Evolutionary conservation across 2,329 filamentous ascomycete genomes (phyloP).

Genomic region (Colletotrichum musae): DNA sequence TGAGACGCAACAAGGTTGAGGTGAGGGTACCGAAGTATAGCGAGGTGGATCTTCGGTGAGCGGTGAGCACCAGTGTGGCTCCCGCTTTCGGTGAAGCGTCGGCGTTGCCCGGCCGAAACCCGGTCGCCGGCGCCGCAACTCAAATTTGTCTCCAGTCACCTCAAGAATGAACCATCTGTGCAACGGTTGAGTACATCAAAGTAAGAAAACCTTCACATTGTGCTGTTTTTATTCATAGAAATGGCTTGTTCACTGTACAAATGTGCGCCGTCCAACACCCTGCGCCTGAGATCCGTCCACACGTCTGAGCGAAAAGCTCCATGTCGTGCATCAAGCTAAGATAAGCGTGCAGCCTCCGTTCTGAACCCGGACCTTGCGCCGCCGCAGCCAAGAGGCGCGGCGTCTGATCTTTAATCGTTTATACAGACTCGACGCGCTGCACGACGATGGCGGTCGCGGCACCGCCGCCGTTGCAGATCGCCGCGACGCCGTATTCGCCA

Average conservation of each 20-base stretch:
- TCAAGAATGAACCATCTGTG: too few species aligned
- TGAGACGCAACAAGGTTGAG: slow-evolving; percentile 15
- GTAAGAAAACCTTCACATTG: background rate
- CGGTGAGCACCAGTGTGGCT: slow-evolving; percentile 6
- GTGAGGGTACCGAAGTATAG: background rate
- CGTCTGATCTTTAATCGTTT: slow-evolving; percentile 36
- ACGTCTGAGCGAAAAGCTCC: slow-evolving; percentile 20
- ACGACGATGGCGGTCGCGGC: slow-evolving; percentile 93
- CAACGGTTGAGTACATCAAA: too few species aligned
- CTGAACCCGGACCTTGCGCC: background rate
- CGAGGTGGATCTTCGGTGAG: slow-evolving; percentile 34
- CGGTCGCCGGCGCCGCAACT: background rate
- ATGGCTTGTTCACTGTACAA: slow-evolving; percentile 17
- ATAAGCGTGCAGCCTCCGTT: slow-evolving; percentile 23
- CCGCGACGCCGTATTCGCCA: slow-evolving; percentile 94
- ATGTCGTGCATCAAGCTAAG: slow-evolving; percentile 3
- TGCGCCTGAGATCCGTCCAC: slow-evolving; percentile 3
- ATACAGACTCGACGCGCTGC: slow-evolving; percentile 79
- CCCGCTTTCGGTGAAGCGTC: slow-evolving; percentile 16
- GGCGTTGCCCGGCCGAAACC: slow-evolving; percentile 5
- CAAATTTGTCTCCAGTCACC: too few species aligned
- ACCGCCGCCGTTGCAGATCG: slow-evolving; percentile 97
- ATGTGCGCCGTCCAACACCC: slow-evolving; percentile 6
- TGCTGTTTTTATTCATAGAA: slow-evolving; percentile 6
- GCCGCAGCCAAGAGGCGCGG: background rate